Conservation (phyloP, 2,329 filamentous ascomycete species). For the Penicillium sp. region DNA sequence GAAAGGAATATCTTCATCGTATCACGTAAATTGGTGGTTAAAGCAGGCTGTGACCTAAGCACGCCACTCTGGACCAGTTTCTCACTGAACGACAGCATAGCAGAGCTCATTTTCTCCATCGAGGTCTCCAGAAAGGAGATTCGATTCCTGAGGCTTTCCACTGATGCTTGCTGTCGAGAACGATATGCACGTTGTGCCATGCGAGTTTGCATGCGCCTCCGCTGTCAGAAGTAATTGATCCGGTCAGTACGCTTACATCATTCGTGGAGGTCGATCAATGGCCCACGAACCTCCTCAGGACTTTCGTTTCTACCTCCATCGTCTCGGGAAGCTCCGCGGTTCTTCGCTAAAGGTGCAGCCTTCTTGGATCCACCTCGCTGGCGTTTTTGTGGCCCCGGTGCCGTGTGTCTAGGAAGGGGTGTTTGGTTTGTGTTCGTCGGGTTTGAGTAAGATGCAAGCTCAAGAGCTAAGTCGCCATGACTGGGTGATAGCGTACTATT, state of each 20-base stretch:
- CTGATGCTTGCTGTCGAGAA: constrained; percentile 28
- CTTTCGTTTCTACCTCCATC: background rate
- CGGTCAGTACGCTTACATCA: background rate
- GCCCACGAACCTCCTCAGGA: background rate
- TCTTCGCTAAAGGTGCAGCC: background rate
- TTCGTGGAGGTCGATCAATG: background rate
- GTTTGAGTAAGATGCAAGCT: background rate
- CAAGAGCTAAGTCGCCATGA: background rate
- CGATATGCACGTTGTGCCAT: constrained; percentile 31
- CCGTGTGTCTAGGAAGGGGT: background rate
- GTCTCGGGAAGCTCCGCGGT: background rate
- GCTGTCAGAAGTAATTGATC: constrained; percentile 14
- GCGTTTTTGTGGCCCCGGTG: background rate
- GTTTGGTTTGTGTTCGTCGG: background rate
- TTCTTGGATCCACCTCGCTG: background rate
- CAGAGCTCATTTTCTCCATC: constrained; percentile 27
- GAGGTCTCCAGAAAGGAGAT: constrained; percentile 23
- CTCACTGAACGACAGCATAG: constrained; percentile 27
- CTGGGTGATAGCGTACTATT: background rate
- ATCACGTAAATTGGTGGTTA: constrained; percentile 11
- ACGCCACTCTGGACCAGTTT: constrained; percentile 25
- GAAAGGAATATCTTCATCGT: background rate
- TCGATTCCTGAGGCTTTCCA: constrained; percentile 22
- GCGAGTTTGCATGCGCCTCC: constrained; percentile 29
- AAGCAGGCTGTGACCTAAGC: constrained; percentile 20